Percentiles rank a stretch among this genome's conserved stretches.
Conservation (phyloP, 2,329 filamentous ascomycete genomes). For the Colletotrichum sp. region DNA sequence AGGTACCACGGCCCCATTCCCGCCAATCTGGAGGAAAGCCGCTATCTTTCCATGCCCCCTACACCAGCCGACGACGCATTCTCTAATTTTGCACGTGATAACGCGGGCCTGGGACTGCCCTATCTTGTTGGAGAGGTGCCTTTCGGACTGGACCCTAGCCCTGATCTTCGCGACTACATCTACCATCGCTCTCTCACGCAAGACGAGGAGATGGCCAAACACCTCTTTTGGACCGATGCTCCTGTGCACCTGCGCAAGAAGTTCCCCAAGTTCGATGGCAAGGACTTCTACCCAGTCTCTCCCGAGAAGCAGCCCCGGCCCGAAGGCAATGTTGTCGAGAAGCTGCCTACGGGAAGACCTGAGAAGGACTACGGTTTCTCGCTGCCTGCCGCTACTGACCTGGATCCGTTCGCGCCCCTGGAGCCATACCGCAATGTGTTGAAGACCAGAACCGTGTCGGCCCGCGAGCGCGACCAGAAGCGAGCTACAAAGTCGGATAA, state of each 20-base stretch:
- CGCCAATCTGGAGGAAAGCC: neutral
- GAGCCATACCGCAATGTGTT: slow-evolving; percentile 4
- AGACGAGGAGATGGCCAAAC: slow-evolving; percentile 63
- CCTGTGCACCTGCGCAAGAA: slow-evolving; percentile 55
- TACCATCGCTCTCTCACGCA: slow-evolving; percentile 63
- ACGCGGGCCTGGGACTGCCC: slow-evolving; percentile 36
- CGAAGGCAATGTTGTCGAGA: neutral
- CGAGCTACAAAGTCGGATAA: slow-evolving; percentile 23
- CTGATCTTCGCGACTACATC: slow-evolving; percentile 52
- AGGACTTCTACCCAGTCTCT: slow-evolving; percentile 66
- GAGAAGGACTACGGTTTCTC: slow-evolving; percentile 13
- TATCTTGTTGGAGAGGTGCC: slow-evolving; percentile 63
- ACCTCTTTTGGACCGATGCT: slow-evolving; percentile 65
- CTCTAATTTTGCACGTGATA: slow-evolving; percentile 16
- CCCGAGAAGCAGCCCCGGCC: slow-evolving; percentile 43
- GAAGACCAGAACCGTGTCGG: neutral
- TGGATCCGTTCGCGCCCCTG: slow-evolving; percentile 15
- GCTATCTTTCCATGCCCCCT: slow-evolving; percentile 4
- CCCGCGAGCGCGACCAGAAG: slow-evolving; percentile 6
- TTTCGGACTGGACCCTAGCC: slow-evolving; percentile 44
- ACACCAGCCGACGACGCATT: slow-evolving; percentile 8
- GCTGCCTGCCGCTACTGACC: neutral
- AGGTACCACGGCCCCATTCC: slow-evolving; percentile 3
- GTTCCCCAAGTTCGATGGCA: slow-evolving; percentile 68
- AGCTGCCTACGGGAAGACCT: neutral